A percentile compares a stretch with the other conserved stretches of the same genome.
These are phyloP conservation scores for Schrenkiella parvula DNA, from an alignment of 345 rosid species.

Conservation along the genomic window DNA sequence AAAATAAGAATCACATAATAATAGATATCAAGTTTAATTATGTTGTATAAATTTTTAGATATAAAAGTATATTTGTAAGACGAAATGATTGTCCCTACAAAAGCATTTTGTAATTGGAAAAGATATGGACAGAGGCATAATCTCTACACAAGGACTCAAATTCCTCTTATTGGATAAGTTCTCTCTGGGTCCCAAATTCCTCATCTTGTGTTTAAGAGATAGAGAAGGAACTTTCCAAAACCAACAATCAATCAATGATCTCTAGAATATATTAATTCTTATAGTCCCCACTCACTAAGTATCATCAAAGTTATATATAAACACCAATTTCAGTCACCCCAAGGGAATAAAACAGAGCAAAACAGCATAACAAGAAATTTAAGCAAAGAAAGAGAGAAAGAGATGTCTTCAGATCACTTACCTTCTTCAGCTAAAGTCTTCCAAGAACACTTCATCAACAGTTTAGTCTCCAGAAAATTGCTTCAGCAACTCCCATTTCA, in stretches of 20 bases:
- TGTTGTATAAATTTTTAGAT: not conserved
- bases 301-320: constrained; percentile 25
- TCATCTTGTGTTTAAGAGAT: constrained; percentile 5
- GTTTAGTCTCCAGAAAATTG: constrained; percentile 34
- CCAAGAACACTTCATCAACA: constrained; percentile 24
- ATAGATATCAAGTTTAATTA: not conserved
- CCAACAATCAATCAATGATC: constrained; percentile 12
- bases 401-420: constrained; percentile 19
- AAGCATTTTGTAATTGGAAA: constrained; percentile 18
- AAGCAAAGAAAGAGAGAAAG: not conserved
- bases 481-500: constrained; percentile 33
- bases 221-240: constrained; percentile 24
- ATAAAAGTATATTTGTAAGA: not conserved
- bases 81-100: constrained; percentile 27
- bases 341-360: constrained; percentile 22
- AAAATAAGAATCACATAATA: not conserved
- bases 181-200: constrained; percentile 32
- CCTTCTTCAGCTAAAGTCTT: constrained; percentile 27
- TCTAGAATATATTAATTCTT: not conserved
- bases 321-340: constrained; percentile 14
- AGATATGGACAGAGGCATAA: constrained; percentile 25
- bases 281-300: constrained; percentile 20
- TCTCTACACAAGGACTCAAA: constrained; percentile 11
- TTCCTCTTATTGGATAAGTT: constrained; percentile 38
- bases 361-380: not conserved